Evolutionary conservation across 2,329 filamentous ascomycete species (phyloP).

Genomic region (Rutstroemia sp.): DNA sequence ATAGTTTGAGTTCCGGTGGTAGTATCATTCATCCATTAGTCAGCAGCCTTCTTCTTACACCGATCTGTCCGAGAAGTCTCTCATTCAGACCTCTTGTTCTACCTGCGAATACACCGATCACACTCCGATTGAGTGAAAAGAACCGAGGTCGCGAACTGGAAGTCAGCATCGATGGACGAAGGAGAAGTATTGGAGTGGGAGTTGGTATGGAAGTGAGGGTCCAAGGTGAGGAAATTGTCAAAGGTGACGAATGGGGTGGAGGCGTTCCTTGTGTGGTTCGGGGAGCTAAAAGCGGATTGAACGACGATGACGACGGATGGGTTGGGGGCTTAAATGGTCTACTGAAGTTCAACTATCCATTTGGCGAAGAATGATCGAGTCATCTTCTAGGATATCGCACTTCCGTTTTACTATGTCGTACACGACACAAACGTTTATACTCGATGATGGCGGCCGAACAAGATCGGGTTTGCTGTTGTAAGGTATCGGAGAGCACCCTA

Average conservation of each 20-base stretch:
- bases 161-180: constrained; percentile 71
- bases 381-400: background rate
- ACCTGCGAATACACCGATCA: constrained; percentile 77
- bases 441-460: background rate
- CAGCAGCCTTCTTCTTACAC: constrained; percentile 79
- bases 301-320: constrained; percentile 81
- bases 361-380: constrained; percentile 54
- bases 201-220: constrained; percentile 82
- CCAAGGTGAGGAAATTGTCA: constrained; percentile 72
- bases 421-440: background rate
- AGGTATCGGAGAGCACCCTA: too few relatives aligned
- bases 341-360: constrained; percentile 96
- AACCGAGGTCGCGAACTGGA: constrained; percentile 71
- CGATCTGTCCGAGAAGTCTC: constrained; percentile 86
- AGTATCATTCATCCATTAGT: constrained; percentile 93
- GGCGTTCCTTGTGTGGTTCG: constrained; percentile 91
- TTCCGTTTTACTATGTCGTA: too few relatives aligned
- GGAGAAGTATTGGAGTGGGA: constrained; percentile 54
- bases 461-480: background rate
- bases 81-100: constrained; percentile 89
- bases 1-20: constrained; percentile 86
- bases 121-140: constrained; percentile 71
- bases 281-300: constrained; percentile 35
- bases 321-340: constrained; percentile 89
- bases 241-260: constrained; percentile 51